These are phyloP conservation scores for Garcia nutans DNA, from an alignment of 345 rosid species.

Conservation along the genomic window DNA sequence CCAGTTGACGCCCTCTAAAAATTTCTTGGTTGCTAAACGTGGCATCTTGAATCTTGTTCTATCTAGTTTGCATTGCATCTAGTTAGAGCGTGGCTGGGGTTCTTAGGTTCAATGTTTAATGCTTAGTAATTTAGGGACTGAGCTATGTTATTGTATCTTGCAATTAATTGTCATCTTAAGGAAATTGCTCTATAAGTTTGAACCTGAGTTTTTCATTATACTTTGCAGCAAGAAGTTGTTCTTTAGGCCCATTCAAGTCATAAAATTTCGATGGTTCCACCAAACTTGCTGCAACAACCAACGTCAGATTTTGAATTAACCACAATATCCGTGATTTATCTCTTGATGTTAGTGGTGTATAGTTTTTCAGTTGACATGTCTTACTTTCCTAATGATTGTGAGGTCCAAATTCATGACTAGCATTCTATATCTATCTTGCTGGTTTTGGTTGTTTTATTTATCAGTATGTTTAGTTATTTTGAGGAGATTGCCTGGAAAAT, in stretches of 20 bases:
- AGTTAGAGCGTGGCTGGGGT: background rate
- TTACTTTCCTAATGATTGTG: background rate
- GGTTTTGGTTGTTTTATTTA: background rate
- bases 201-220: background rate
- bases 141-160: background rate
- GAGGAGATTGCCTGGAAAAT: background rate
- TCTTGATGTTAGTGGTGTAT: background rate
- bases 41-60: background rate
- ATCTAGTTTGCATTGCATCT: slow-evolving; percentile 3
- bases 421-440: background rate
- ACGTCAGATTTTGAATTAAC: slow-evolving; percentile 2
- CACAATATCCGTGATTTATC: background rate
- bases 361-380: background rate
- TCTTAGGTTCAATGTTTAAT: background rate
- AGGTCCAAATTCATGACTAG: background rate
- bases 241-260: background rate
- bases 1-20: background rate
- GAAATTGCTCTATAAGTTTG: background rate
- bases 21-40: background rate
- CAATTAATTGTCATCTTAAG: background rate
- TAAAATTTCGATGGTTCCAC: background rate
- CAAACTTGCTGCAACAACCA: background rate
- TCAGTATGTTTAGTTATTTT: background rate
- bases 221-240: background rate
- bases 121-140: background rate